Evolutionary conservation across 2,329 filamentous ascomycete genomes (phyloP).

Genomic region (Colletotrichum karsti): DNA sequence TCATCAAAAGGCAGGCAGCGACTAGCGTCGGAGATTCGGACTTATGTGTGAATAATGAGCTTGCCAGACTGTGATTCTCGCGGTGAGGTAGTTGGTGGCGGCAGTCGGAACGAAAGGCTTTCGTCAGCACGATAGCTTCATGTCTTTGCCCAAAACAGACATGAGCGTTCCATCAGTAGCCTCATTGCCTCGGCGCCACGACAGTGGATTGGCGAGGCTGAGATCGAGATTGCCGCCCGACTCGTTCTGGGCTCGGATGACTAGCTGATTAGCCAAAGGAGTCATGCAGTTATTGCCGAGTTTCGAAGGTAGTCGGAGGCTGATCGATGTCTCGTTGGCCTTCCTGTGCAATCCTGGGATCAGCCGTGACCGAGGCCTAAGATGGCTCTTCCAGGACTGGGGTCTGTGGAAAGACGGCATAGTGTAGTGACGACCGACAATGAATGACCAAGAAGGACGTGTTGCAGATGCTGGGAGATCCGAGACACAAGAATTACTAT

Average conservation of each 20-base stretch:
- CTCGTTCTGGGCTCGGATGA: neutral
- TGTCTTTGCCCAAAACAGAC: neutral
- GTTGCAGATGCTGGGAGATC: constrained; percentile 16
- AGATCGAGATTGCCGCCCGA: constrained; percentile 7
- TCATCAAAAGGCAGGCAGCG: neutral
- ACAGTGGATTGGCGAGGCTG: constrained; percentile 2
- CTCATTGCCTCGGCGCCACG: neutral
- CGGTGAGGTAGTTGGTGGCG: neutral
- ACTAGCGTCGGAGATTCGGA: neutral
- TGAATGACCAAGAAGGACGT: neutral
- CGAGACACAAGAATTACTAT: constrained; percentile 12
- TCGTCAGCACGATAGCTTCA: neutral
- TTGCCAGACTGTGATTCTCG: neutral
- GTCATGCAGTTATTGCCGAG: neutral
- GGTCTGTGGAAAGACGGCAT: neutral
- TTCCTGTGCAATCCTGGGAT: neutral
- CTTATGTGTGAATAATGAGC: neutral
- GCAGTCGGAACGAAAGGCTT: neutral
- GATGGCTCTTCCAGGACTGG: neutral
- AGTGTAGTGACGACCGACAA: neutral
- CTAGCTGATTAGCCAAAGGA: neutral
- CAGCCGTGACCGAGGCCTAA: neutral
- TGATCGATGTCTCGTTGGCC: neutral
- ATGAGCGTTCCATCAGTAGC: neutral
- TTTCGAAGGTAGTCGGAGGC: neutral